Evolutionary conservation across 192 early-diverging fungal species (phyloP), one percentile per base, ranked within the genome.

Genomic region (Coemansia umbellata): DNA sequence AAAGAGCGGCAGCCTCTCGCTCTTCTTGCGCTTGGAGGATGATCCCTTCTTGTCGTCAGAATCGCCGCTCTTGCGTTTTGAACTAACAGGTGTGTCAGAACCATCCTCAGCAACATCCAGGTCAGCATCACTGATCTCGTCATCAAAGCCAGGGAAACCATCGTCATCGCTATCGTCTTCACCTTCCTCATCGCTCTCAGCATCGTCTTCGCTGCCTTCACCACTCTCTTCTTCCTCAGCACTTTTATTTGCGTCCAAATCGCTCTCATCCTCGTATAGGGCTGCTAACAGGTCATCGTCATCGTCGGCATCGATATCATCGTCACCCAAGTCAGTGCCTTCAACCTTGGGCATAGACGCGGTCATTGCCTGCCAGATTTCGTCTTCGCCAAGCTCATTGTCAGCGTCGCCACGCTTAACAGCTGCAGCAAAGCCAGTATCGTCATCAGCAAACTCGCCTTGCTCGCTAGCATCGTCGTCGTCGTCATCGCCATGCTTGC

Each of bases 351-450:
- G 85, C 69, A 86, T 81, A 43, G 80, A 82, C 24, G 68, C 58
- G 31, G 82, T 80, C 89, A 97, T 97, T 7, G 92, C 94, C 22
- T 82, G 60, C 91, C 91, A 93, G 22, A 93, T 80, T 71, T 93
- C 89, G 19, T 93, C 94, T 47, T 96, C 94, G 21, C 79, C 85
- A 37, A 84, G 24, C 31, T 82, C 82, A 9, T 59, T 61, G 22
- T 55, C 60, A 8, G 78, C 78, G 5, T 26, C 50, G 43, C 43
- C 43, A 43, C 14, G 41, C 49, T 66, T 56, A 18, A 64, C 41
- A 0, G 66, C 66, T 22, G 43, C 56, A 26, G 73, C 63, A 48
- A 76, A 69, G 31, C 73, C 73, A 43, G 73, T 69, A 13, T 63
- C 69, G 18, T 66, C 73, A 15, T 79, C 69, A 23, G 75, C 79